These are phyloP conservation scores for Mimosa pudica DNA, from an alignment of 306 rosid species.

Conservation along the genomic window DNA sequence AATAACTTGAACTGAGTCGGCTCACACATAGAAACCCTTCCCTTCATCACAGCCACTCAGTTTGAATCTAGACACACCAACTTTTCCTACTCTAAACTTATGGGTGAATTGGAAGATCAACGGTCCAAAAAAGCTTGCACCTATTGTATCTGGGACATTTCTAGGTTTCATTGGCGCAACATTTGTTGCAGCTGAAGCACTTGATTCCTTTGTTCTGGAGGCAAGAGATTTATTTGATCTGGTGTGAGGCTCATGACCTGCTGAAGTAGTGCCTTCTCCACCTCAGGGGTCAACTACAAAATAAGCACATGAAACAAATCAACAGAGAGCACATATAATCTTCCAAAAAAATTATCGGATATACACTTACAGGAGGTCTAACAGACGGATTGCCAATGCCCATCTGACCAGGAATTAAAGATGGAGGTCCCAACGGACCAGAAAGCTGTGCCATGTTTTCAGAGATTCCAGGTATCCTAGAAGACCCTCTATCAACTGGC, in stretches of 20 bases:
- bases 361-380: constrained; percentile 53
- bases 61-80: constrained; percentile 14
- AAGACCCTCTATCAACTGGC: constrained; percentile 61
- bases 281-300: constrained; percentile 80
- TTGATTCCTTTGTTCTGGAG: constrained; percentile 94
- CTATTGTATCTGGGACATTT: neutral
- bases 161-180: constrained; percentile 66
- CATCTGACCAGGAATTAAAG: constrained; percentile 54
- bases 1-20: constrained; percentile 19
- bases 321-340: constrained; percentile 15
- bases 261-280: constrained; percentile 94
- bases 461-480: constrained; percentile 61
- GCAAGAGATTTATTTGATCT: constrained; percentile 69
- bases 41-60: constrained; percentile 22
- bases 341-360: constrained; percentile 3
- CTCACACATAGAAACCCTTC: constrained; percentile 20
- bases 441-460: constrained; percentile 67
- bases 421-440: constrained; percentile 56
- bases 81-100: constrained; percentile 17
- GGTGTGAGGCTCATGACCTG: constrained; percentile 95
- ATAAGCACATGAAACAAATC: constrained; percentile 23
- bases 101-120: constrained; percentile 28
- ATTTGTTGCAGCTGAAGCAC: constrained; percentile 92
- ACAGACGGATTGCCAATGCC: constrained; percentile 63
- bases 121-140: neutral